Conservation (phyloP, 331 rosid genomes). For the Malus hybrid region DNA sequence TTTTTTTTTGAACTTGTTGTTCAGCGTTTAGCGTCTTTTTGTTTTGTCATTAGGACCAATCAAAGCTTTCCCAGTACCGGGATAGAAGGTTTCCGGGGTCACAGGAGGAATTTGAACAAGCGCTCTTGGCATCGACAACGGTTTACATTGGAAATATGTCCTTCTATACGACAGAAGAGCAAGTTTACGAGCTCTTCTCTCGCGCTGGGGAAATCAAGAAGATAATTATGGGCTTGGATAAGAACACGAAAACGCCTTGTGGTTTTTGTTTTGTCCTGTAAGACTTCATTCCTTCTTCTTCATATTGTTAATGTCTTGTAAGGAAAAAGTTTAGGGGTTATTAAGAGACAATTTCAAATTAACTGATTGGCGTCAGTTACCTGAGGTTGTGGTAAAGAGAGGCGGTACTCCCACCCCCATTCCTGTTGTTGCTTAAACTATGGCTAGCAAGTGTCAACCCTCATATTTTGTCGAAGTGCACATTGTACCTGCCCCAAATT, state of each 20-base stretch:
- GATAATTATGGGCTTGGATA: slow-evolving; percentile 94
- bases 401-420: background rate
- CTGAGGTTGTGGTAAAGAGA: background rate
- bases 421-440: background rate
- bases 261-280: slow-evolving; percentile 88
- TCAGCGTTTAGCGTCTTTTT: background rate
- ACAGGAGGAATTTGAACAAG: slow-evolving; percentile 78
- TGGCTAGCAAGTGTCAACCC: background rate
- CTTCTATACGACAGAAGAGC: slow-evolving; percentile 92
- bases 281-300: slow-evolving; percentile 13
- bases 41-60: slow-evolving; percentile 42
- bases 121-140: slow-evolving; percentile 55
- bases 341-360: background rate
- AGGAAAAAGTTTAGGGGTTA: background rate
- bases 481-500: background rate
- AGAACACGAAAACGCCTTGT: slow-evolving; percentile 87
- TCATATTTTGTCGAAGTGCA: background rate
- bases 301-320: background rate
- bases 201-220: slow-evolving; percentile 89
- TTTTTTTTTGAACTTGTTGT: no score
- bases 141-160: slow-evolving; percentile 88
- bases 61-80: slow-evolving; percentile 75
- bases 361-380: background rate
- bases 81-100: slow-evolving; percentile 79
- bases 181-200: slow-evolving; percentile 83